phyloP scores from a whole-genome alignment of 306 rosid species.

The Carpinus viminea region DNA sequence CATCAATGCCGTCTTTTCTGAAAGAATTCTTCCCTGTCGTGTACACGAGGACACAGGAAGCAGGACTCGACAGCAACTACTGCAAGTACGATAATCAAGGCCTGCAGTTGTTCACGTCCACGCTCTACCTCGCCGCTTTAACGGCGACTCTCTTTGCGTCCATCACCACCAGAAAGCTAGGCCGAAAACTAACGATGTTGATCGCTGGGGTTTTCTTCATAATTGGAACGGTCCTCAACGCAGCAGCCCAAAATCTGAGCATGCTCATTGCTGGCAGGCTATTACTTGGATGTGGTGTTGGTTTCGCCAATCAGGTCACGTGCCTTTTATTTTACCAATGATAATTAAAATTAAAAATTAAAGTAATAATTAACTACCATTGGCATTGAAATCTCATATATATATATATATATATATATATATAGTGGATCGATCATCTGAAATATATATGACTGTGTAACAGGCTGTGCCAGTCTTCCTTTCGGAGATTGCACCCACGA shows the following conservation, averaged over 20 bases:
- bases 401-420: no score
- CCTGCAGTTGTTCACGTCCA: constrained; percentile 75
- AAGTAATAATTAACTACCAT: no score
- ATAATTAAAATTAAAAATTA: no score
- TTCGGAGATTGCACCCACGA: constrained; percentile 90
- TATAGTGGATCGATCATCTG: neutral
- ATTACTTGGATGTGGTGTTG: constrained; percentile 76
- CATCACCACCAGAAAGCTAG: constrained; percentile 43
- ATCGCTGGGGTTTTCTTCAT: constrained; percentile 67
- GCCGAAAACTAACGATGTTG: constrained; percentile 66
- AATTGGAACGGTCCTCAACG: constrained; percentile 50
- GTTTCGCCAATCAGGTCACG: constrained; percentile 83
- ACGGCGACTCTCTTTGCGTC: constrained; percentile 67
- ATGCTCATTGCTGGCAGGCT: constrained; percentile 66
- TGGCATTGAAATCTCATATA: no score
- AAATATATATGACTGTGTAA: constrained; percentile 21
- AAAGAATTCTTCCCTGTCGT: constrained; percentile 62
- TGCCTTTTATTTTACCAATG: neutral
- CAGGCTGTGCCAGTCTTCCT: constrained; percentile 95
- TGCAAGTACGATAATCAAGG: constrained; percentile 76
- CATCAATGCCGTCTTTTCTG: constrained; percentile 62
- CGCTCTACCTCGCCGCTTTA: constrained; percentile 75
- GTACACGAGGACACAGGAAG: constrained; percentile 26
- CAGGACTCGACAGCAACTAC: constrained; percentile 42
- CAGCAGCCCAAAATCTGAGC: constrained; percentile 37